Conservation (phyloP, 176 grass and related monocot species). For the Lolium multiflorum region DNA sequence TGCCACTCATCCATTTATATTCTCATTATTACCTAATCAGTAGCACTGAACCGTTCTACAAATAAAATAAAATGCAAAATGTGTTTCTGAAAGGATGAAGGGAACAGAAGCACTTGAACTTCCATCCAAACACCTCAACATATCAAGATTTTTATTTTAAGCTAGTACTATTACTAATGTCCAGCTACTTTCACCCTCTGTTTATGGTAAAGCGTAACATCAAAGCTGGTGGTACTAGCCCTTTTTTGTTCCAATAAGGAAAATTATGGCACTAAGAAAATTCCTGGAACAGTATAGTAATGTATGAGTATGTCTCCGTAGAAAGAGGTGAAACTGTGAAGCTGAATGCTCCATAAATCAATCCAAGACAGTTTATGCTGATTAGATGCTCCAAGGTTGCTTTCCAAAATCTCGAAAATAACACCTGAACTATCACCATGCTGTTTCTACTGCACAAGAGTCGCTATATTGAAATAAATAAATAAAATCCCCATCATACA, state of each 20-base stretch:
- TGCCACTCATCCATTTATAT: neutral
- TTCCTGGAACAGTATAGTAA: no score
- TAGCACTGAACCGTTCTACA: neutral
- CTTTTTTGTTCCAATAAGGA: constrained; percentile 3
- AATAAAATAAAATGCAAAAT: neutral
- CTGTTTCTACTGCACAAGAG: constrained; percentile 1
- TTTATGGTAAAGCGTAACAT: constrained; percentile 12
- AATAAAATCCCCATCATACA: neutral
- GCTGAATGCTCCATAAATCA: constrained; percentile 25
- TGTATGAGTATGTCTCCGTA: no score
- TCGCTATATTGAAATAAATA: neutral
- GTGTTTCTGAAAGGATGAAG: constrained; percentile 1
- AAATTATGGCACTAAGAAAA: constrained; percentile 31
- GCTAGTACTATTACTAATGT: constrained; percentile 19
- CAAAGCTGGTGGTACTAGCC: constrained; percentile 2
- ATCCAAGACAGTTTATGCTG: neutral
- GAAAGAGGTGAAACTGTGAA: no score
- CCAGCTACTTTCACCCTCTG: constrained; percentile 15
- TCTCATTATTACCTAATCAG: neutral
- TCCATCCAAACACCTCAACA: neutral
- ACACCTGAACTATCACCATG: constrained; percentile 34
- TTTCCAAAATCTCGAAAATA: constrained; percentile 34
- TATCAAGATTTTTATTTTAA: neutral
- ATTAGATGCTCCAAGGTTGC: neutral
- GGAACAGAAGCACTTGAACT: constrained; percentile 8